Conservation (phyloP, 768 basidiomycete genomes). For the Lenzites betulinus region DNA sequence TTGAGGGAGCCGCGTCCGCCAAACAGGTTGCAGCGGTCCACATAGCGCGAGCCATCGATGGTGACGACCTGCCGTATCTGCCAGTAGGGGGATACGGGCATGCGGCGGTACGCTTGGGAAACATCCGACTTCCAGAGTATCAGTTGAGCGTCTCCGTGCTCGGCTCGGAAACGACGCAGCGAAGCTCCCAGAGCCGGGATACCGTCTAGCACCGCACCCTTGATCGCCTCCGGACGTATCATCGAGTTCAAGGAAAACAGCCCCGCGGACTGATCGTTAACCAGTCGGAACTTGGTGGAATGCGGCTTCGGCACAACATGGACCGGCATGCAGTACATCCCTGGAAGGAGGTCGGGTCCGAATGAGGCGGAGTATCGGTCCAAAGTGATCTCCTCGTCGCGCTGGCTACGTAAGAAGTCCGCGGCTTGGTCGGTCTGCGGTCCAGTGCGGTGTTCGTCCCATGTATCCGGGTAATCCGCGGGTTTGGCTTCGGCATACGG, state of each 20-base stretch:
- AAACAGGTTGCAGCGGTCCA: slow-evolving; percentile 39
- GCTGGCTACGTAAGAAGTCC: not conserved
- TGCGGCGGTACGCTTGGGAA: slow-evolving; percentile 25
- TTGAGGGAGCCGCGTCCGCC: slow-evolving; percentile 32
- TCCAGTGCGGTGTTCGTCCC: not conserved
- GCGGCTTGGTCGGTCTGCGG: not conserved
- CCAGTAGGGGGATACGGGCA: slow-evolving; percentile 32
- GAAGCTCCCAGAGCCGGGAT: too few relatives aligned
- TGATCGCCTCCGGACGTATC: too few relatives aligned
- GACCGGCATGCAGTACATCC: too few relatives aligned
- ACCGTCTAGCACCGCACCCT: too few relatives aligned
- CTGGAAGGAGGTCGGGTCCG: slow-evolving; percentile 38
- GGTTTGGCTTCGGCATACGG: too few relatives aligned
- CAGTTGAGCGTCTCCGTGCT: not conserved
- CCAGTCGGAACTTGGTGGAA: slow-evolving; percentile 37
- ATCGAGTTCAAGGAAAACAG: too few relatives aligned
- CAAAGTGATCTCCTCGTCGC: slow-evolving; percentile 19
- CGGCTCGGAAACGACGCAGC: not conserved
- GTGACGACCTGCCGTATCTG: slow-evolving; percentile 38
- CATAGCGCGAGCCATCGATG: slow-evolving; percentile 29
- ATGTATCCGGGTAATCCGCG: slow-evolving; percentile 29
- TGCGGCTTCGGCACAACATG: slow-evolving; percentile 40
- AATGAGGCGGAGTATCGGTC: slow-evolving; percentile 33
- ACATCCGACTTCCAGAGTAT: slow-evolving; percentile 30
- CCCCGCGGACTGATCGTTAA: slow-evolving; percentile 43